A percentile compares a stretch with the other conserved stretches of the same genome.
phyloP scores from a whole-genome alignment of 2,329 filamentous ascomycete genomes.

The Trichophyton rubrum region DNA sequence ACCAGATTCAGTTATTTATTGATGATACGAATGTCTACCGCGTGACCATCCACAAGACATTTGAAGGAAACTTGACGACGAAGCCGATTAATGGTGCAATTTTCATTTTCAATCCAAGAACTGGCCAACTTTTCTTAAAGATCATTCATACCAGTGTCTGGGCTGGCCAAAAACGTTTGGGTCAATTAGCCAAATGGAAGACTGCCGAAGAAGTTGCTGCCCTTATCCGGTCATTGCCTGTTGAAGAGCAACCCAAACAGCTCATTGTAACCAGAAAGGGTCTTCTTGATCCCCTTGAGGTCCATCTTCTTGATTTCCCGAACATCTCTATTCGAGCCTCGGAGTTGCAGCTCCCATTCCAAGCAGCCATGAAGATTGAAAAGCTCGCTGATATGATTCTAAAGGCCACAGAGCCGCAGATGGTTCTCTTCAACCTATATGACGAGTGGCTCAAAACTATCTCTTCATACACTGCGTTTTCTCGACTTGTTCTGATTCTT shows the following conservation, averaged over 20 bases:
- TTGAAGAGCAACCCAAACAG: slow-evolving; percentile 98
- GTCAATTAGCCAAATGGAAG: slow-evolving; percentile 98
- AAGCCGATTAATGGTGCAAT: slow-evolving; percentile 99
- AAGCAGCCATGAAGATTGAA: slow-evolving; percentile 99
- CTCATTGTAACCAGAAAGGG: slow-evolving; percentile 96
- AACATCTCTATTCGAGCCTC: slow-evolving; percentile 98
- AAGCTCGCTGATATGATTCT: slow-evolving; percentile 99
- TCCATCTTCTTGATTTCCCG: slow-evolving; percentile 93
- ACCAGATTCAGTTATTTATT: slow-evolving; percentile 97
- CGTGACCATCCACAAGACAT: slow-evolving; percentile 99
- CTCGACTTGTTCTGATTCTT: slow-evolving; percentile 80
- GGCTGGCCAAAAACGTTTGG: slow-evolving; percentile 97
- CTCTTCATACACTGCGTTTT: slow-evolving; percentile 97
- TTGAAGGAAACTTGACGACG: slow-evolving; percentile 96
- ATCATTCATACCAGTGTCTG: slow-evolving; percentile 99
- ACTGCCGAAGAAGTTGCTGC: slow-evolving; percentile 99
- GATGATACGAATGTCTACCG: slow-evolving; percentile 99
- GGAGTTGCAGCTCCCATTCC: slow-evolving; percentile 93
- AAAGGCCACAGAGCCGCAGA: slow-evolving; percentile 94
- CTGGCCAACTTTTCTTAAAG: slow-evolving; percentile 93
- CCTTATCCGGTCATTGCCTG: slow-evolving; percentile 83
- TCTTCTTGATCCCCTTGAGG: slow-evolving; percentile 89
- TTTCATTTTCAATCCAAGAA: slow-evolving; percentile 99
- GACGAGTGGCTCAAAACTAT: slow-evolving; percentile 99
- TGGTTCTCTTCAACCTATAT: slow-evolving; percentile 98